Evolutionary conservation across 371 early-diverging fungal genomes (phyloP), one percentile per base, ranked within the genome.

Genomic region (Chytridium lagenaria): DNA sequence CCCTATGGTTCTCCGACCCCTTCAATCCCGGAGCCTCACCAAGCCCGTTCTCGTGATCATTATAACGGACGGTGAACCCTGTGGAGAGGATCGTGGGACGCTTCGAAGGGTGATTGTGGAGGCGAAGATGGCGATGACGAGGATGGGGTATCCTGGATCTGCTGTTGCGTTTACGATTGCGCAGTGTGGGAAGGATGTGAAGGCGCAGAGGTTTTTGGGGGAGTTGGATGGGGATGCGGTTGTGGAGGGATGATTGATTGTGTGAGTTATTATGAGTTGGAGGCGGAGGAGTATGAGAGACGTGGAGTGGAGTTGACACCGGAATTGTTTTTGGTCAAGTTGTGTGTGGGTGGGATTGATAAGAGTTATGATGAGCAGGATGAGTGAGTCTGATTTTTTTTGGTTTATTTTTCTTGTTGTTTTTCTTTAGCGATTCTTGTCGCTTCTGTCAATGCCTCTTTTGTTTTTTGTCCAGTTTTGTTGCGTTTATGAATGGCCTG

Each of bases 41-140:
- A 79, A 79, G 49, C 79, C 79, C 39, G 52, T 79, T 5, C 64
- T 76, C 0, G 74, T 67, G 1, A 68, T 79, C 57, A 71, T 73
- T 40, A 59, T 79, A 40, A 79, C 79, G 30, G 79, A 79, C 72
- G 79, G 79, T 22, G 77, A 76, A 40, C 79, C 79, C 1, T 16
- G 19, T 16, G 55, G 79, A 26, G 79, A 79, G 70, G 26, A 69
- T 22, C 51, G 72, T 5, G 67, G 65, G 33, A 59, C 50, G 59
- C n/a, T 79, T 31, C 26, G 26, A 26, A 16, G 30, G 10, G 26
- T 26, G 26, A 55, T 55, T 26, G 7, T 55, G 55, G 55, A 55
- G 23, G 57, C 70, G 34, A 69, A 59, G 61, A 44, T 65, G 2
- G 40, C 49, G 15, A 59, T 77, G 1, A 1, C 19, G 15, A 7